Percentiles rank a stretch among this genome's conserved stretches.
Conservation (phyloP, 202 grass and related monocot genomes). For the Hordeum pubiflorum region DNA sequence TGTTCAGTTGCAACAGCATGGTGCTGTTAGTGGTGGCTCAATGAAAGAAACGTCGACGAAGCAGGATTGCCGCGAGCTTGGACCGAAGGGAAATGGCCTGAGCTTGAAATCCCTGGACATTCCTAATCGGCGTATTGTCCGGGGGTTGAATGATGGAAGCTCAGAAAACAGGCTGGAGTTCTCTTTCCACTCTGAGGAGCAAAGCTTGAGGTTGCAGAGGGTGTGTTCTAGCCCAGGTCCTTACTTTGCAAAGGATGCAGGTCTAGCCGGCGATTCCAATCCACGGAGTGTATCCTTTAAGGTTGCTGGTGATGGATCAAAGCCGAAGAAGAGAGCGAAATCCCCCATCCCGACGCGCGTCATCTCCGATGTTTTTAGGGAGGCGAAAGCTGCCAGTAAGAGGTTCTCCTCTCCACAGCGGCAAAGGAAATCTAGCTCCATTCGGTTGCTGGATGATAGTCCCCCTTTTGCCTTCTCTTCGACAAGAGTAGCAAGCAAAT, state of each 20-base stretch:
- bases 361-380: slow-evolving; percentile 76
- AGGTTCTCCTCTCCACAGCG: slow-evolving; percentile 82
- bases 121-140: background rate
- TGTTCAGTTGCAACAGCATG: background rate
- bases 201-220: slow-evolving; percentile 40
- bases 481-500: slow-evolving; percentile 10
- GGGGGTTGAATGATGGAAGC: background rate
- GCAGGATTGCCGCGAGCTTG: background rate
- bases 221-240: slow-evolving; percentile 45
- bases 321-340: slow-evolving; percentile 48
- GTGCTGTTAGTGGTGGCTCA: background rate
- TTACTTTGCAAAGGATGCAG: slow-evolving; percentile 19
- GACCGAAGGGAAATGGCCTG: background rate
- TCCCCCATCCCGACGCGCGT: slow-evolving; percentile 53
- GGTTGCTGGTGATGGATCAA: background rate
- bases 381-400: slow-evolving; percentile 60
- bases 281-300: slow-evolving; percentile 16
- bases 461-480: slow-evolving; percentile 31
- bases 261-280: background rate
- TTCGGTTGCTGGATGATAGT: slow-evolving; percentile 12
- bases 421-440: slow-evolving; percentile 35
- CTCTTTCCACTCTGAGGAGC: slow-evolving; percentile 65
- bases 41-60: slow-evolving; percentile 3
- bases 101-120: slow-evolving; percentile 37
- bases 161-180: slow-evolving; percentile 27